Evolutionary conservation across 768 basidiomycete species (phyloP), one percentile per base, ranked within the genome.

Genomic region (Candolleomyces eurysporus): DNA sequence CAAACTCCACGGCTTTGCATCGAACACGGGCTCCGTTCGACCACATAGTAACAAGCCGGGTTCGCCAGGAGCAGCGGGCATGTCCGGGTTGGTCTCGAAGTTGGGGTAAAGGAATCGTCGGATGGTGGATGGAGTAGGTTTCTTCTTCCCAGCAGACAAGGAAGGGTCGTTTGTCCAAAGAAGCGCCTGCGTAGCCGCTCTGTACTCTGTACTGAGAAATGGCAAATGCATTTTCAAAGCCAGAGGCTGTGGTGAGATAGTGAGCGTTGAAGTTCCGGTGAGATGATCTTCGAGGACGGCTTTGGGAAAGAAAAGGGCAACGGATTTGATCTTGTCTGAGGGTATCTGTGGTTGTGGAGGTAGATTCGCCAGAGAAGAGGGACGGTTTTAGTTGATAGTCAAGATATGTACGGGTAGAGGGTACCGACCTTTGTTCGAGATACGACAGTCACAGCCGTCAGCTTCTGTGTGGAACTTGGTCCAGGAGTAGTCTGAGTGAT

Each of bases 1-100:
- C 2, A 61, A 46, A 13, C 43, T 46, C 60, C 60, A 61, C 0
- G 30, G 48, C 10, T 36, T 53, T 5, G 36, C 2, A 36, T 54
- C 53, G 16, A 42, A 19, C 22, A 57, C 16, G 19, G 36, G 36
- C 36, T 61, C 60, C 10, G 53, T 56, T 4, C 60, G 52, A 13
- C 31, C 60, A 14, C 45, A 56, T 5, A 61, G 54, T 4, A 61
- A 26, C 17, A 61, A 45, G 5, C 60, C 60, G 10, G 60, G 53
- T 26, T 61, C 60, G 26, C 60, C 60, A 11, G 60, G 60, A 7
- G 53, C 54, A 11, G 60, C 46, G 10, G 60, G 60, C 60, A 56
- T 48, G 14, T 56, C 22, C 0, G 60, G 60, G 48, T 61, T 61
- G 42, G 54, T 57, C 7, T 61, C 54, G 45, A 52, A 55, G 22